phyloP scores from a whole-genome alignment of 257 asterid species.

The Nicotiana tomentosiformis region DNA sequence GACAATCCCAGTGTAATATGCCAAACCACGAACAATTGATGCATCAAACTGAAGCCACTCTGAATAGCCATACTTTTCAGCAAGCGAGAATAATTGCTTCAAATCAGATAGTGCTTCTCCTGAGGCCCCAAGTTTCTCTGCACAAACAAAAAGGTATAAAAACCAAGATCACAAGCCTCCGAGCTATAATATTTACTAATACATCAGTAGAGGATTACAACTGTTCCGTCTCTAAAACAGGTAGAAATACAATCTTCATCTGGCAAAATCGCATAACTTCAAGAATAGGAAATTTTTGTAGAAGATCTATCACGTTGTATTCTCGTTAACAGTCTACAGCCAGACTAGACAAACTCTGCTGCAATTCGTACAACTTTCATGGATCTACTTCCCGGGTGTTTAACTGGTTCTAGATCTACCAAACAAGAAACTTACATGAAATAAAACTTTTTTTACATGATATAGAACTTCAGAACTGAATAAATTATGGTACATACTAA shows the following conservation, averaged over 20 bases:
- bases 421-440: background rate
- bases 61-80: slow-evolving; percentile 76
- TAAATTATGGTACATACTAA: background rate
- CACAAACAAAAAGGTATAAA: background rate
- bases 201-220: background rate
- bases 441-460: background rate
- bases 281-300: background rate
- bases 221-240: background rate
- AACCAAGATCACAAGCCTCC: background rate
- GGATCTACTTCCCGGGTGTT: background rate
- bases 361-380: background rate
- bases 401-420: background rate
- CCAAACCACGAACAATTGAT: slow-evolving; percentile 88
- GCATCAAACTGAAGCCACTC: slow-evolving; percentile 99
- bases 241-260: background rate
- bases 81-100: slow-evolving; percentile 75
- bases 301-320: background rate
- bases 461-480: background rate
- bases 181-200: background rate
- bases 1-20: slow-evolving; percentile 94
- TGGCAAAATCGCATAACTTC: background rate
- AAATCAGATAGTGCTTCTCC: slow-evolving; percentile 79
- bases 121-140: slow-evolving; percentile 76
- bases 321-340: background rate
- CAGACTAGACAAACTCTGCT: background rate